Evolutionary conservation across 805 yeast species (phyloP).

Genomic region (Metschnikowia shivogae): DNA sequence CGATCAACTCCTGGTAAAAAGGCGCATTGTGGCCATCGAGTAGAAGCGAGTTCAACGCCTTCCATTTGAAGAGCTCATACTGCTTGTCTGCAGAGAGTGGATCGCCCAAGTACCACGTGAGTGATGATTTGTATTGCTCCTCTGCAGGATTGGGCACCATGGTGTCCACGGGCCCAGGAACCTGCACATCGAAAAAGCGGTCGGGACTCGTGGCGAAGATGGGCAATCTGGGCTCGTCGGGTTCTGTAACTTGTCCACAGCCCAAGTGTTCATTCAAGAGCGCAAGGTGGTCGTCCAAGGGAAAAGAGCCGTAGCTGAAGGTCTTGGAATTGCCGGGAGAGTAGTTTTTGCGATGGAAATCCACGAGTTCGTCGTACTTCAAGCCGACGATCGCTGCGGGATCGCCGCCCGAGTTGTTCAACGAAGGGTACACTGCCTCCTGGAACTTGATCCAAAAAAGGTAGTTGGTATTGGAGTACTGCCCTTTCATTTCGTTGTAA

Average conservation of each 20-base stretch:
- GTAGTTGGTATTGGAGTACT: conserved; percentile 83
- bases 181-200: conserved; percentile 18
- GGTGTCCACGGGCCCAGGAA: conserved; percentile 72
- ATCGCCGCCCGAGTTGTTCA: conserved; percentile 93
- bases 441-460: conserved; percentile 80
- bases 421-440: conserved; percentile 75
- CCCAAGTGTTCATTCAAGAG: conserved; percentile 43
- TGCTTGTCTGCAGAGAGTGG: conserved; percentile 51
- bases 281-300: conserved; percentile 56
- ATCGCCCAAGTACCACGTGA: conserved; percentile 84
- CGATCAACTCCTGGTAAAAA: conserved; percentile 80
- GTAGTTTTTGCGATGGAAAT: conserved; percentile 71
- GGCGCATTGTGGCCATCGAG: conserved; percentile 93
- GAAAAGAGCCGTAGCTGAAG: conserved; percentile 81
- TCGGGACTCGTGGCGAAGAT: conserved; percentile 28
- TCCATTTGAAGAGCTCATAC: conserved; percentile 69
- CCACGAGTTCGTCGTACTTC: conserved; percentile 67
- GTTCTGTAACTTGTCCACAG: background rate
- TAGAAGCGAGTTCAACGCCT: conserved; percentile 63
- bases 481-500: conserved; percentile 98
- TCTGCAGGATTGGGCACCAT: conserved; percentile 53
- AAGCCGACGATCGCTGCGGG: conserved; percentile 75
- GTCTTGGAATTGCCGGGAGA: conserved; percentile 89
- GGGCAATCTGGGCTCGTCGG: conserved; percentile 42
- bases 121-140: conserved; percentile 71